A percentile compares a stretch with the other conserved stretches of the same genome.
These are phyloP conservation scores for Scedosporium boydii DNA, from an alignment of 2,329 filamentous ascomycete species.

Conservation along the genomic window DNA sequence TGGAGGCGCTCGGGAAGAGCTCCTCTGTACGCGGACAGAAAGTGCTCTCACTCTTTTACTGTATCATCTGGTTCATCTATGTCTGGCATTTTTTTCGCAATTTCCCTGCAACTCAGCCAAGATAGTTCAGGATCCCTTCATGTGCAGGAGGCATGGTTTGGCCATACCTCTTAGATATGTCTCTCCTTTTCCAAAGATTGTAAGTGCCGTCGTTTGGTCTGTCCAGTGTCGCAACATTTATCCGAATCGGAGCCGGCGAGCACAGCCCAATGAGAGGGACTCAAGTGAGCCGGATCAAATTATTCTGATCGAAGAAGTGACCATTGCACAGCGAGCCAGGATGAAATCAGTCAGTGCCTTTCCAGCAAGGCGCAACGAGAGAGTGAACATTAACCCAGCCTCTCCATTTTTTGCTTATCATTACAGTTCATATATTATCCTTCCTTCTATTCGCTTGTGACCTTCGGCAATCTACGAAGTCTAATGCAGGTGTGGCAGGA, in stretches of 20 bases:
- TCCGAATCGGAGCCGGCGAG: neutral
- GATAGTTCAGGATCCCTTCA: neutral
- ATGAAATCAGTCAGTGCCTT: neutral
- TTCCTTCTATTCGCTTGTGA: neutral
- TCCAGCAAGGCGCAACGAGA: neutral
- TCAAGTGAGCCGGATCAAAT: neutral
- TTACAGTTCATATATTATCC: neutral
- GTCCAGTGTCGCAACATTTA: neutral
- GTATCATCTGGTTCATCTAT: neutral
- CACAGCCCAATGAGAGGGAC: neutral
- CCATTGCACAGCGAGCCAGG: neutral
- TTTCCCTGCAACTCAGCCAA: neutral
- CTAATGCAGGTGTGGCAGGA: slow-evolving; percentile 8
- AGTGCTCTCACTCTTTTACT: neutral
- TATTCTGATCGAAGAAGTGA: neutral
- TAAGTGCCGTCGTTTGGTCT: neutral
- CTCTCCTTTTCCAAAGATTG: neutral
- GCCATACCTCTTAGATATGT: neutral
- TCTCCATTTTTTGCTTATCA: neutral
- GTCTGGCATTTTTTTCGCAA: neutral
- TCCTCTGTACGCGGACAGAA: neutral
- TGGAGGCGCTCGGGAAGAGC: neutral
- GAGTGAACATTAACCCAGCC: neutral
- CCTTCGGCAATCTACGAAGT: slow-evolving; percentile 11
- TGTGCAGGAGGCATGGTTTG: neutral